Base-by-base conservation (phyloP, 2,329 filamentous ascomycete species). In the Fusarium brevicatenulatum region DNA sequence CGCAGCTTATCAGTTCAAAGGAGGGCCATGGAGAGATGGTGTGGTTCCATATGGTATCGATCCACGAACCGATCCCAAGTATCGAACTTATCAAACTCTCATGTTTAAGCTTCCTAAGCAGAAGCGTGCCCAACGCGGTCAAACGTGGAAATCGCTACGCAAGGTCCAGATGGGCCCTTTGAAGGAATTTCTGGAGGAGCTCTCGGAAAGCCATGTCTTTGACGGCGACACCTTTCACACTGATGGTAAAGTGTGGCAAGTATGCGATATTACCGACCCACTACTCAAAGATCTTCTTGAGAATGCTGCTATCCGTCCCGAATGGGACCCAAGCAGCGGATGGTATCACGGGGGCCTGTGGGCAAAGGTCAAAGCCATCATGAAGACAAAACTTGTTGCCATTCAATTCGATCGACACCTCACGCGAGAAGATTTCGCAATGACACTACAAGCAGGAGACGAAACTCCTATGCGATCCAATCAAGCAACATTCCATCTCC, bases 171-270 rank as follows among this genome's bases (percentile, higher is more conserved):
- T 83, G 68, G 82, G 80, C 19, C 82, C 84, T 34, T 78, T 83
- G 11, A 84, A 82, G 25, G 81, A 80, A 63, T 80, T 82, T 39
- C 73, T 80, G 15, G 83, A 83, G 49, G 82, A 83, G 30, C 80
- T 83, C 39, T 82, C 81, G 25, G 80, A 84, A 36, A 91, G 87
- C 59, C 95, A 98, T 81, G 85, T 95, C 4, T 98, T 98, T 81
- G 94, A 97, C 69, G 95, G 95, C 52, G 86, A 90, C 66, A 88
- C 87, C 5, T 90, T 95, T 61, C 90, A 90, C 21, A 88, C 89
- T 3, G 95, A 97, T 77, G 95, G 95, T 43, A 96, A 96, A 77
- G 91, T 96, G 55, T 99, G 95, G 92, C 96, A 98, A 85, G 89
- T 97, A 32, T 97, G 95, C 83, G 96, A 99, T 80, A 92, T 98